Conservation (phyloP, 768 basidiomycete species). For the Rhodotorula graminis region DNA sequence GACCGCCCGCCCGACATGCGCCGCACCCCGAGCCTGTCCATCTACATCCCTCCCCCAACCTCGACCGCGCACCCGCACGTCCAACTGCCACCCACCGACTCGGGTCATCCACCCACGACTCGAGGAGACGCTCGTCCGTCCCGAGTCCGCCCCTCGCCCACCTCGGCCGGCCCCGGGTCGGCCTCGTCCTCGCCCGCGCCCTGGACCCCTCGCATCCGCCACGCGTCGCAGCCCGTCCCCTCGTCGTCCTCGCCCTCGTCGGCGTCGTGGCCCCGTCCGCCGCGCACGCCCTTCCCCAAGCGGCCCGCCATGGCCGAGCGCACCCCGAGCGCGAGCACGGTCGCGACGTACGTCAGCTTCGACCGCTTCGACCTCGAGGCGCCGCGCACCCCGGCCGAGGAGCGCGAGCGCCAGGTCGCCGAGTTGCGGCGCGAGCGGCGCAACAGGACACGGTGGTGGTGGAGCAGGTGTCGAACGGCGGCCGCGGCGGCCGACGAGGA, state of each 20-base stretch:
- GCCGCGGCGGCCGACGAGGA: neutral
- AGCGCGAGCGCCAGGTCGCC: neutral
- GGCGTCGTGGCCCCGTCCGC: neutral
- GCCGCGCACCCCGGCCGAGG: slow-evolving; percentile 9
- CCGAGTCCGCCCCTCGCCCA: neutral
- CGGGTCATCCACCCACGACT: no score
- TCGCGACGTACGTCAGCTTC: slow-evolving; percentile 1
- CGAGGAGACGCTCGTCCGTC: no score
- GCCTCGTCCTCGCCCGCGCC: neutral
- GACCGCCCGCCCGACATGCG: neutral
- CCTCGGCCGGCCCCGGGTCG: neutral
- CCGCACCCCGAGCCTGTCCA: neutral
- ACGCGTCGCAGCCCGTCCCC: neutral
- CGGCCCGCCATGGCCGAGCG: neutral
- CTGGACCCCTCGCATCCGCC: neutral
- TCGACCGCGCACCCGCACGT: neutral
- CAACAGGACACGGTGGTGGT: neutral
- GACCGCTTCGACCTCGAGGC: slow-evolving; percentile 12
- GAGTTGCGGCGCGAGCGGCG: neutral
- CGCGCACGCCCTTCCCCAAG: neutral
- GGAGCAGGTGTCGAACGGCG: neutral
- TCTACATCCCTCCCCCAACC: neutral
- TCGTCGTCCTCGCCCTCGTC: neutral
- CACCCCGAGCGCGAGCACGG: neutral
- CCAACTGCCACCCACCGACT: no score